Conservation (phyloP, 306 rosid species). For the Rosa multiflora region DNA sequence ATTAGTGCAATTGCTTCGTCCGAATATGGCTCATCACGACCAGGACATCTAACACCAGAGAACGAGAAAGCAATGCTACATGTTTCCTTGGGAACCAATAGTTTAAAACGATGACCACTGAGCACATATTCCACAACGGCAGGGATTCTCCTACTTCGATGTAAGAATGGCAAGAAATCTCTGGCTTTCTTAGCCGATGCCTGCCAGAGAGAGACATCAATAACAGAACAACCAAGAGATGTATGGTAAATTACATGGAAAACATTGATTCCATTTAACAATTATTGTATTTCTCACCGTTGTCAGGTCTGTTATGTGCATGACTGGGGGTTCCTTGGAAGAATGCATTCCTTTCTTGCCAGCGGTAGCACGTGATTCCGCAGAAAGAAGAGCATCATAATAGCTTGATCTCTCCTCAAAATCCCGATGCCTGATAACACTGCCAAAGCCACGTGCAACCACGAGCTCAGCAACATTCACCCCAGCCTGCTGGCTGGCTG, state of each 20-base stretch:
- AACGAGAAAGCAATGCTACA: constrained; percentile 93
- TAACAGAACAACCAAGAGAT: constrained; percentile 3
- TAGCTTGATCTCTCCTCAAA: constrained; percentile 93
- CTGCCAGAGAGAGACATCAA: constrained; percentile 37
- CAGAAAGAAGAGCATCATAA: constrained; percentile 95
- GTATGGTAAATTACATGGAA: not conserved
- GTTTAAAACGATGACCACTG: constrained; percentile 98
- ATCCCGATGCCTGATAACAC: constrained; percentile 93
- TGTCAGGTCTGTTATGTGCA: constrained; percentile 91
- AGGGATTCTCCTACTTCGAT: constrained; percentile 79
- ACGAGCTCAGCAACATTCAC: constrained; percentile 71
- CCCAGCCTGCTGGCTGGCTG: constrained; percentile 57
- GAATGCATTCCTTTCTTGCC: constrained; percentile 90
- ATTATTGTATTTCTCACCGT: constrained; percentile 46
- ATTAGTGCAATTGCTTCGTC: constrained; percentile 92
- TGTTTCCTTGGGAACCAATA: constrained; percentile 96
- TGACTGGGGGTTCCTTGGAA: constrained; percentile 93
- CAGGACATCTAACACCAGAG: constrained; percentile 97
- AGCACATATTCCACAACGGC: constrained; percentile 97
- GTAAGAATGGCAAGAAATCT: constrained; percentile 92
- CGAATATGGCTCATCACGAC: constrained; percentile 90
- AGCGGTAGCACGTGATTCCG: constrained; percentile 78
- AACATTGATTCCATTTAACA: constrained; percentile 12
- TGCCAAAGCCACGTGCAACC: constrained; percentile 86
- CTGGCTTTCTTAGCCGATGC: constrained; percentile 82